phyloP scores from a whole-genome alignment of 495 filamentous ascomycete genomes.

The Rostrohypoxylon terebratum region DNA sequence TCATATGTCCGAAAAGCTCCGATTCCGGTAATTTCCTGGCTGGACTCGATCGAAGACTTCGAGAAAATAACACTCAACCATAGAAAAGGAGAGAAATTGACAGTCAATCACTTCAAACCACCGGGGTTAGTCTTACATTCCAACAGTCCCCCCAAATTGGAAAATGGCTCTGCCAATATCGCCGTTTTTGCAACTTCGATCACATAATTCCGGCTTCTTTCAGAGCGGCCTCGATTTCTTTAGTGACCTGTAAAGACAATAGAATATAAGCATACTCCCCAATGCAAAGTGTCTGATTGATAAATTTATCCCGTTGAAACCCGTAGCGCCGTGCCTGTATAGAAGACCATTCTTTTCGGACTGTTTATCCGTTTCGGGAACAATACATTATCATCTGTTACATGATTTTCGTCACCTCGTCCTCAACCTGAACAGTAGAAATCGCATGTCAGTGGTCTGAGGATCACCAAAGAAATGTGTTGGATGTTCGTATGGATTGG shows the following conservation, averaged over 20 bases:
- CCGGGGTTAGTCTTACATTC: slow-evolving; percentile 29
- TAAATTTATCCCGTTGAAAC: slow-evolving; percentile 33
- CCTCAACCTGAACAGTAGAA: slow-evolving; percentile 80
- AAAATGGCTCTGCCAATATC: slow-evolving; percentile 16
- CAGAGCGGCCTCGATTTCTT: slow-evolving; percentile 52
- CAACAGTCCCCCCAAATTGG: slow-evolving; percentile 18
- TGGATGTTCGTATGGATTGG: slow-evolving; percentile 7
- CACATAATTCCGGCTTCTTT: slow-evolving; percentile 56
- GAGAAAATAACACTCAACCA: slow-evolving; percentile 2
- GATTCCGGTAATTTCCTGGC: slow-evolving; percentile 10
- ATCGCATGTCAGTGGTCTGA: slow-evolving; percentile 65
- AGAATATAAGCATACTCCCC: slow-evolving; percentile 49
- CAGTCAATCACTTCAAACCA: slow-evolving; percentile 32
- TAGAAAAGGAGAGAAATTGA: slow-evolving; percentile 9
- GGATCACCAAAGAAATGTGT: slow-evolving; percentile 44
- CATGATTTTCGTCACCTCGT: slow-evolving; percentile 97
- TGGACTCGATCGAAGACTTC: not conserved
- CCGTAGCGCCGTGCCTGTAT: slow-evolving; percentile 38
- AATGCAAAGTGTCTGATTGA: slow-evolving; percentile 37
- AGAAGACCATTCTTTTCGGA: slow-evolving; percentile 19
- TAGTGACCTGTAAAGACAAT: slow-evolving; percentile 51
- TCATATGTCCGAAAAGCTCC: slow-evolving; percentile 15
- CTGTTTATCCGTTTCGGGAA: slow-evolving; percentile 36
- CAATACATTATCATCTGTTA: slow-evolving; percentile 62
- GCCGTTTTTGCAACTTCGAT: slow-evolving; percentile 33